These are phyloP conservation scores for Emmonsiellopsis sp. DNA, from an alignment of 2,329 filamentous ascomycete species.

Conservation along the genomic window DNA sequence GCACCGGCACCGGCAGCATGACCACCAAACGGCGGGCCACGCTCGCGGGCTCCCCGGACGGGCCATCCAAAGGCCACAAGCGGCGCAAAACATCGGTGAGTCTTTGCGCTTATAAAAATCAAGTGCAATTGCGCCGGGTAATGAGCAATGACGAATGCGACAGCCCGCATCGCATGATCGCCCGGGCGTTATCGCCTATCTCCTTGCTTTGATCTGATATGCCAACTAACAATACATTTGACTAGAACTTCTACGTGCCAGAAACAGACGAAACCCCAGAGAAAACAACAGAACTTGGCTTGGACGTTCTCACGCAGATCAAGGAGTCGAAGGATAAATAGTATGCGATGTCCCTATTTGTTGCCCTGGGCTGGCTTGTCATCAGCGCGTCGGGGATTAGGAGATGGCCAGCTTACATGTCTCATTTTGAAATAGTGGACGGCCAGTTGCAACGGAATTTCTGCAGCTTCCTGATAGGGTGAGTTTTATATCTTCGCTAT, in stretches of 20 bases:
- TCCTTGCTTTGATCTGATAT: background rate
- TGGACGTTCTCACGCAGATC: slow-evolving; percentile 11
- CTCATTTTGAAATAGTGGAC: slow-evolving; percentile 44
- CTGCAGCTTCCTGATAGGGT: slow-evolving; percentile 56
- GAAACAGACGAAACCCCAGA: slow-evolving; percentile 14
- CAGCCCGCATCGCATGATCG: background rate
- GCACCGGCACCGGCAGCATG: slow-evolving; percentile 9
- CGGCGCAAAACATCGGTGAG: slow-evolving; percentile 13
- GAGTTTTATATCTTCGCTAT: slow-evolving; percentile 13
- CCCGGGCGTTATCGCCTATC: background rate
- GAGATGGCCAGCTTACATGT: background rate
- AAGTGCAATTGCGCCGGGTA: background rate
- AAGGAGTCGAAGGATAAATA: slow-evolving; percentile 12
- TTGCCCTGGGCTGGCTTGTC: too few species aligned
- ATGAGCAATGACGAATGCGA: background rate
- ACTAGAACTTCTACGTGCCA: slow-evolving; percentile 15
- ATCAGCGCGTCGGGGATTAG: background rate
- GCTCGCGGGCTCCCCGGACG: slow-evolving; percentile 7
- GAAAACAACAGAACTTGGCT: slow-evolving; percentile 8
- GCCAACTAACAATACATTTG: background rate
- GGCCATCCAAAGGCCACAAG: slow-evolving; percentile 9
- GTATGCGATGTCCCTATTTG: slow-evolving; percentile 5
- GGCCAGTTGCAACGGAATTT: slow-evolving; percentile 65
- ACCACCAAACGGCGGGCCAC: slow-evolving; percentile 43
- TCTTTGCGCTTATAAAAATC: background rate